A percentile compares a stretch with the other conserved stretches of the same genome.
phyloP scores from a whole-genome alignment of 192 early-diverging fungal genomes.

The Pilobolus umbonatus region DNA sequence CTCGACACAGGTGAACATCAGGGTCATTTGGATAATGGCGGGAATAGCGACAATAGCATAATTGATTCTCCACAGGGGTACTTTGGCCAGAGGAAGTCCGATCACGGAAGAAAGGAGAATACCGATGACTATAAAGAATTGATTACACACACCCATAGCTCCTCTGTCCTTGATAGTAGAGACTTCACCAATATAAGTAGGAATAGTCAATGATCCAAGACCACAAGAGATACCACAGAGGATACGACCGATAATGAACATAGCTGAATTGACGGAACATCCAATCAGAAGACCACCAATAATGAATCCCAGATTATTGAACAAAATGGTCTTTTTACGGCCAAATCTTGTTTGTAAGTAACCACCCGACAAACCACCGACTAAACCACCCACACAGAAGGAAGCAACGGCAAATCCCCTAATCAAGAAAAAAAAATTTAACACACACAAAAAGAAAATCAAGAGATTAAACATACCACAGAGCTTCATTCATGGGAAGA shows the following conservation, averaged over 20 bases:
- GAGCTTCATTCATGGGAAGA: constrained; percentile 29
- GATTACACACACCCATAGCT: constrained; percentile 66
- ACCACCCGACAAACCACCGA: constrained; percentile 54
- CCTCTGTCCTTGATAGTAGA: constrained; percentile 66
- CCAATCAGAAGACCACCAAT: constrained; percentile 61
- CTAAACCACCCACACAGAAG: constrained; percentile 52
- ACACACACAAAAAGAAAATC: background rate
- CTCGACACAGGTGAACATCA: constrained; percentile 73
- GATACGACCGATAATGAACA: constrained; percentile 71
- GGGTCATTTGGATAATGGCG: constrained; percentile 45
- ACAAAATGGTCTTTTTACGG: constrained; percentile 53
- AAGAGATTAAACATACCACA: constrained; percentile 13
- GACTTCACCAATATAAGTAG: constrained; percentile 77
- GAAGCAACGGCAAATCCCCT: constrained; percentile 46
- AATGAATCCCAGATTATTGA: constrained; percentile 65
- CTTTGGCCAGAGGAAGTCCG: constrained; percentile 54
- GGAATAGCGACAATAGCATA: constrained; percentile 61
- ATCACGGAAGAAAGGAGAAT: constrained; percentile 68
- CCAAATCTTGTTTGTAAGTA: constrained; percentile 37
- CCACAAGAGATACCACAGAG: constrained; percentile 73
- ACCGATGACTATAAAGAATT: constrained; percentile 75
- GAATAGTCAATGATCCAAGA: constrained; percentile 48
- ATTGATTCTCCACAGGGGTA: constrained; percentile 69
- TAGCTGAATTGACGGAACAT: constrained; percentile 50
- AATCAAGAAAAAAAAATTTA: background rate